Conservation (phyloP, 257 asterid species). For the Phtheirospermum japonicum region DNA sequence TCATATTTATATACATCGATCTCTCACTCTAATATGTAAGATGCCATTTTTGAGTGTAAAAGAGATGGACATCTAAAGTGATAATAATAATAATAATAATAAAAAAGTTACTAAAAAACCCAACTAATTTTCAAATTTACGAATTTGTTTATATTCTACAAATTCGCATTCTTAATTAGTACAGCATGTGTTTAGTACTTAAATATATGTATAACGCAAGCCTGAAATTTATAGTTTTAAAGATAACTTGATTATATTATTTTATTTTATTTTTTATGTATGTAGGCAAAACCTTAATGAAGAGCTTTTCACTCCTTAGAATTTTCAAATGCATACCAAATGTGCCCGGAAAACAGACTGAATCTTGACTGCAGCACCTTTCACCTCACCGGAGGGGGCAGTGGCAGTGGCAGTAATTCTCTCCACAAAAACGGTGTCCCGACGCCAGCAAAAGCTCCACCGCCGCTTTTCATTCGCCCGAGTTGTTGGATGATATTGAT, state of each 20-base stretch:
- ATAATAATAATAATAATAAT: no score
- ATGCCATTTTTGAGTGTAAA: not conserved
- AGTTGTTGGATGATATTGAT: not conserved
- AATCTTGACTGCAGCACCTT: constrained; percentile 58
- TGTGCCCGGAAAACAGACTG: constrained; percentile 86
- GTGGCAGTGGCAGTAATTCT: constrained; percentile 44
- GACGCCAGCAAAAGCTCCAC: constrained; percentile 4
- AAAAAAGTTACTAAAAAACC: not conserved
- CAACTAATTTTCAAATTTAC: no score
- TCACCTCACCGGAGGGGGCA: constrained; percentile 48
- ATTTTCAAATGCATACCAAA: constrained; percentile 41
- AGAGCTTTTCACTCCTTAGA: not conserved
- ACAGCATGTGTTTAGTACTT: no score
- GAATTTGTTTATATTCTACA: not conserved
- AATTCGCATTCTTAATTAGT: no score
- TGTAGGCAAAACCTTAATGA: not conserved
- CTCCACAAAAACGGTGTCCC: constrained; percentile 86
- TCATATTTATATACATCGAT: no score
- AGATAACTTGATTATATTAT: no score
- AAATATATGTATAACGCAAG: no score
- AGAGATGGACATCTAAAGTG: no score
- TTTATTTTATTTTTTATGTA: no score
- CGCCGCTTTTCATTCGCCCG: not conserved
- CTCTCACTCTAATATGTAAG: no score
- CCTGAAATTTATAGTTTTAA: no score